Conservation (phyloP, 2,329 filamentous ascomycete species). For the Aspergillus aculeatus region DNA sequence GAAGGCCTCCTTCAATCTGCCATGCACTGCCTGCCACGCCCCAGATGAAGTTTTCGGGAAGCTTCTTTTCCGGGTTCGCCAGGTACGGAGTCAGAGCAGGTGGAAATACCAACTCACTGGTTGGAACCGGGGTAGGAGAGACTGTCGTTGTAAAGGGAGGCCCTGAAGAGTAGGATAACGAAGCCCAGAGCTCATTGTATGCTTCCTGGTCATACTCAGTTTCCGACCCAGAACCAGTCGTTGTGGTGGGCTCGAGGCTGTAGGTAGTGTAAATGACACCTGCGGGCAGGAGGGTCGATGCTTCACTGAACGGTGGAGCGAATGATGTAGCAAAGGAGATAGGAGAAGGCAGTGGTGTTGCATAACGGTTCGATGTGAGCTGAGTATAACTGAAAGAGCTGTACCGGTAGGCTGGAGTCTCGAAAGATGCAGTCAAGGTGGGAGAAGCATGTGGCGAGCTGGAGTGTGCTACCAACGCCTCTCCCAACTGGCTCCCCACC, state of each 20-base stretch:
- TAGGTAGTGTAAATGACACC: slow-evolving; percentile 10
- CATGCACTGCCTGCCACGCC: slow-evolving; percentile 45
- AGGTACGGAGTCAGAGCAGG: slow-evolving; percentile 52
- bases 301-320: slow-evolving; percentile 3
- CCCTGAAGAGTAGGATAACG: slow-evolving; percentile 35
- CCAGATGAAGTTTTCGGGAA: slow-evolving; percentile 44
- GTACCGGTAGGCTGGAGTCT: neutral
- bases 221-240: neutral
- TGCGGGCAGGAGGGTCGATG: neutral
- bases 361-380: slow-evolving; percentile 6
- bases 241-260: neutral
- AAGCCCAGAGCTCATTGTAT: slow-evolving; percentile 39
- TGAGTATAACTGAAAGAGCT: slow-evolving; percentile 8
- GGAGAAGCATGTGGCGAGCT: neutral
- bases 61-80: slow-evolving; percentile 12
- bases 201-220: slow-evolving; percentile 37
- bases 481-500: neutral
- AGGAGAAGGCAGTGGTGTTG: slow-evolving; percentile 1
- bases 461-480: neutral
- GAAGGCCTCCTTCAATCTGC: slow-evolving; percentile 48
- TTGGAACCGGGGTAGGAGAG: slow-evolving; percentile 55
- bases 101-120: slow-evolving; percentile 55
- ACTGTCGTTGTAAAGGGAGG: slow-evolving; percentile 53
- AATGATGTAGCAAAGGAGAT: slow-evolving; percentile 3
- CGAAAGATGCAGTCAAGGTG: neutral